Percentiles rank a stretch among this genome's conserved stretches.
These are phyloP conservation scores for Tuber melanosporum DNA, from an alignment of 495 filamentous ascomycete species.

Conservation along the genomic window DNA sequence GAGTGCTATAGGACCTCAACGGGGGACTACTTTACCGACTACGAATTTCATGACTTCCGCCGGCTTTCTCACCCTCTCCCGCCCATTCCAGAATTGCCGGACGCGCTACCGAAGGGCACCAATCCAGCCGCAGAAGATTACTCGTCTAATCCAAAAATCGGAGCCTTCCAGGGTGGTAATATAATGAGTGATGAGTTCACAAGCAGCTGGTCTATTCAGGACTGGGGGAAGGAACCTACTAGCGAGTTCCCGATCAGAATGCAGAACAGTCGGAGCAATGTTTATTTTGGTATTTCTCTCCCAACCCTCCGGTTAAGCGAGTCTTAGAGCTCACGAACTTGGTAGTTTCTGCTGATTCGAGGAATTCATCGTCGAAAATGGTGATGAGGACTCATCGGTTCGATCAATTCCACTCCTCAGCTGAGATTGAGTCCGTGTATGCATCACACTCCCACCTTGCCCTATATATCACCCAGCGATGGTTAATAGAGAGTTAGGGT, in stretches of 20 bases:
- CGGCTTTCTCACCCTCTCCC: not conserved
- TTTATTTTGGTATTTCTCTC: conserved; percentile 32
- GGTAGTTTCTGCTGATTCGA: conserved; percentile 9
- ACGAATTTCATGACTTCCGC: conserved; percentile 36
- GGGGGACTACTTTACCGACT: conserved; percentile 17
- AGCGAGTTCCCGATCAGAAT: conserved; percentile 23
- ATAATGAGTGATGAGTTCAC: conserved; percentile 22
- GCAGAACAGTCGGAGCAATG: conserved; percentile 37
- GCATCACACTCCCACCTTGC: not conserved
- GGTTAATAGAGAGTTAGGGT: conserved; percentile 13
- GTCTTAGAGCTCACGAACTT: not conserved
- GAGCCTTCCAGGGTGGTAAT: conserved; percentile 26
- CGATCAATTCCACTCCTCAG: conserved; percentile 20
- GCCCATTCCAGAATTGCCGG: conserved; percentile 18
- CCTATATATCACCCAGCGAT: not conserved
- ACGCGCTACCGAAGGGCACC: conserved; percentile 9
- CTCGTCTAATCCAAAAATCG: conserved; percentile 15
- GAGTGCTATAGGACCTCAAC: conserved; percentile 34
- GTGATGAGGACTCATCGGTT: conserved; percentile 35
- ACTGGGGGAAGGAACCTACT: conserved; percentile 27
- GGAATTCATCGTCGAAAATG: conserved; percentile 31
- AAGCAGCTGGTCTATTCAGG: conserved; percentile 22
- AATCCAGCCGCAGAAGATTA: conserved; percentile 14
- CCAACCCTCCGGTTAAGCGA: not conserved
- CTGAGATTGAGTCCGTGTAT: conserved; percentile 32